These are phyloP conservation scores for Hirschioporus abietinus DNA, from an alignment of 768 basidiomycete genomes.

Conservation along the genomic window DNA sequence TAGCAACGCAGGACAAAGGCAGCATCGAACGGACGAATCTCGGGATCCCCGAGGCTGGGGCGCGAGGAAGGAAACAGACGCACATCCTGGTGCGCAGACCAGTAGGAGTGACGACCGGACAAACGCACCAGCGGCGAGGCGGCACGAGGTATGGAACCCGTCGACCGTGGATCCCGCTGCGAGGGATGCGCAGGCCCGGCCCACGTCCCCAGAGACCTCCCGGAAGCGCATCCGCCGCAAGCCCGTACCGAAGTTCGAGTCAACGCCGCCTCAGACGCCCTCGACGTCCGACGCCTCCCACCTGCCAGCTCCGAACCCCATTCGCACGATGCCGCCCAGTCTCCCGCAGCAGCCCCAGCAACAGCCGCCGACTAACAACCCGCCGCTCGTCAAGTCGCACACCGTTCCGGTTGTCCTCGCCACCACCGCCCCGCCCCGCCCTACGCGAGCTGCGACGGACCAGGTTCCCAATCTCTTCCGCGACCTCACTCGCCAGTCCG, in stretches of 20 bases:
- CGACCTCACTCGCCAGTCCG: background rate
- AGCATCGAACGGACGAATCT: background rate
- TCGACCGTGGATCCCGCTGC: background rate
- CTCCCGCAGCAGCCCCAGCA: background rate
- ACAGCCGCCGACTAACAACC: background rate
- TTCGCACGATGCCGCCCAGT: background rate
- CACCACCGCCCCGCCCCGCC: background rate
- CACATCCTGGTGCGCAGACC: background rate
- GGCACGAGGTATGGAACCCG: background rate
- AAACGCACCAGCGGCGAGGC: background rate
- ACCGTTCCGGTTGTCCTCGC: background rate
- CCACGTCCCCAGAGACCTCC: background rate
- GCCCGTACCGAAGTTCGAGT: background rate
- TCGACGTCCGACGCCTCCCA: background rate
- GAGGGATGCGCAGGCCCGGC: background rate
- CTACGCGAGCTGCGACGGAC: background rate
- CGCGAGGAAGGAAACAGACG: background rate
- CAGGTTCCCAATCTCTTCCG: background rate
- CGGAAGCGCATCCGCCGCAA: background rate
- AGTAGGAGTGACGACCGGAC: background rate
- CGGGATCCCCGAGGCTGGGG: background rate
- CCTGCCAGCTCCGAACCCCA: background rate
- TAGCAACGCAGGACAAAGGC: background rate
- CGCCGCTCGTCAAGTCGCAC: background rate
- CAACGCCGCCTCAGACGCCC: background rate